Evolutionary conservation across 306 rosid genomes (phyloP).

Genomic region (Ziziphus jujuba): DNA sequence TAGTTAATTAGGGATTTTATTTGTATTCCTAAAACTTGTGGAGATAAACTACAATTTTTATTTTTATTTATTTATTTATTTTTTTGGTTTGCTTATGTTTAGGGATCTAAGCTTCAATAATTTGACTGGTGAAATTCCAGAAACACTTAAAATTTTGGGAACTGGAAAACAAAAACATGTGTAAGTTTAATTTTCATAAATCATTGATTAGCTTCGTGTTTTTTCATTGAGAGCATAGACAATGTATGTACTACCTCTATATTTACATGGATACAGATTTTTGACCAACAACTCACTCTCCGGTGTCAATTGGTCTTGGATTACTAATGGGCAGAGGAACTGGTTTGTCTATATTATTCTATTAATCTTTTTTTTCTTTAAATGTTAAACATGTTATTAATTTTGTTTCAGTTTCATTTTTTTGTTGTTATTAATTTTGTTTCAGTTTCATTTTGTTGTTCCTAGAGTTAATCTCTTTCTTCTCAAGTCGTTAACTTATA

Average conservation of each 20-base stretch:
- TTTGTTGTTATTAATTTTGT: too few species aligned
- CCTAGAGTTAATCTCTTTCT: too few species aligned
- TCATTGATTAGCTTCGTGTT: background rate
- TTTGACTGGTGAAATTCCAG: conserved; percentile 23
- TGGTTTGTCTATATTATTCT: conserved; percentile 38
- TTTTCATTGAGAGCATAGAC: background rate
- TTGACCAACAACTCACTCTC: conserved; percentile 68
- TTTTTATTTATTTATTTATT: background rate
- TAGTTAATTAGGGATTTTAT: too few species aligned
- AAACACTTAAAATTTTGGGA: background rate
- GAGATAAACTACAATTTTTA: too few species aligned
- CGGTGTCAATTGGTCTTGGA: conserved; percentile 63
- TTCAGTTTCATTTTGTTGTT: too few species aligned
- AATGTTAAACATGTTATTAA: too few species aligned
- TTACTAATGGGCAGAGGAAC: conserved; percentile 6
- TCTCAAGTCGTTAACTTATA: too few species aligned
- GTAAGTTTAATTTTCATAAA: conserved; percentile 3
- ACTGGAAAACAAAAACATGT: conserved; percentile 28
- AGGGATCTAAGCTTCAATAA: conserved; percentile 35
- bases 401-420: too few species aligned
- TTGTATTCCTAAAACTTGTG: background rate
- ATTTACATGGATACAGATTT: conserved; percentile 47
- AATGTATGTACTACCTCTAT: background rate
- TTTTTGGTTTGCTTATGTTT: too few species aligned
- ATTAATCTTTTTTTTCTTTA: too few species aligned